phyloP scores from a whole-genome alignment of 2,329 filamentous ascomycete species.

The Xylariaceae sp. region DNA sequence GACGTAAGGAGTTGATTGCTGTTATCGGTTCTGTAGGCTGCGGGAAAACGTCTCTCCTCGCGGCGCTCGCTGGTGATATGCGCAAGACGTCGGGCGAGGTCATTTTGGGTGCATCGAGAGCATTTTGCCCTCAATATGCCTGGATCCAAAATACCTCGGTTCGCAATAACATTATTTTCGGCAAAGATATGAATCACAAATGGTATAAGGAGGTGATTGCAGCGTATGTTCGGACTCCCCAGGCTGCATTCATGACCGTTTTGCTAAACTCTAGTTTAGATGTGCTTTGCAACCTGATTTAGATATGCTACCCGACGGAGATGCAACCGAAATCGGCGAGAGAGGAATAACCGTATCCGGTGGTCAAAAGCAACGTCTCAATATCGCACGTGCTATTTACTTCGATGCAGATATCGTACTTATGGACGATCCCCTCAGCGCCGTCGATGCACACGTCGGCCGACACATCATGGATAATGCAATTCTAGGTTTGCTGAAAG shows the following conservation, averaged over 20 bases:
- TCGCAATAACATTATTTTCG: slow-evolving; percentile 86
- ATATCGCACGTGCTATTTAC: slow-evolving; percentile 80
- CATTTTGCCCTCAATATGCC: slow-evolving; percentile 93
- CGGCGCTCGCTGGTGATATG: slow-evolving; percentile 92
- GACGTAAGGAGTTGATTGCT: slow-evolving; percentile 71
- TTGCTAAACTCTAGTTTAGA: slow-evolving; percentile 34
- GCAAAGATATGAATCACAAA: slow-evolving; percentile 65
- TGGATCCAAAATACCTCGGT: slow-evolving; percentile 96
- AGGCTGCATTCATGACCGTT: slow-evolving; percentile 5
- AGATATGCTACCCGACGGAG: slow-evolving; percentile 87
- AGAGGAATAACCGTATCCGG: slow-evolving; percentile 93
- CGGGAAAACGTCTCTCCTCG: slow-evolving; percentile 85
- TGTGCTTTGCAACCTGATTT: slow-evolving; percentile 83
- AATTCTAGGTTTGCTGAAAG: slow-evolving; percentile 79
- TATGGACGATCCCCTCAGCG: slow-evolving; percentile 66
- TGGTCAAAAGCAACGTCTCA: slow-evolving; percentile 90
- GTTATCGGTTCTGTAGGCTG: slow-evolving; percentile 88
- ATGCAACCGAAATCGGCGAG: slow-evolving; percentile 90
- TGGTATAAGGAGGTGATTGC: slow-evolving; percentile 86
- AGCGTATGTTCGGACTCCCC: slow-evolving; percentile 48
- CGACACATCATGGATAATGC: slow-evolving; percentile 87
- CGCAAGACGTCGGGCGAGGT: slow-evolving; percentile 72
- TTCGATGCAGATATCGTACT: slow-evolving; percentile 64
- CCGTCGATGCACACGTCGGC: slow-evolving; percentile 66
- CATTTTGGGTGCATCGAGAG: slow-evolving; percentile 70